Evolutionary conservation across 1,284 basidiomycete species (phyloP).

Genomic region (Prillingera fragicola): DNA sequence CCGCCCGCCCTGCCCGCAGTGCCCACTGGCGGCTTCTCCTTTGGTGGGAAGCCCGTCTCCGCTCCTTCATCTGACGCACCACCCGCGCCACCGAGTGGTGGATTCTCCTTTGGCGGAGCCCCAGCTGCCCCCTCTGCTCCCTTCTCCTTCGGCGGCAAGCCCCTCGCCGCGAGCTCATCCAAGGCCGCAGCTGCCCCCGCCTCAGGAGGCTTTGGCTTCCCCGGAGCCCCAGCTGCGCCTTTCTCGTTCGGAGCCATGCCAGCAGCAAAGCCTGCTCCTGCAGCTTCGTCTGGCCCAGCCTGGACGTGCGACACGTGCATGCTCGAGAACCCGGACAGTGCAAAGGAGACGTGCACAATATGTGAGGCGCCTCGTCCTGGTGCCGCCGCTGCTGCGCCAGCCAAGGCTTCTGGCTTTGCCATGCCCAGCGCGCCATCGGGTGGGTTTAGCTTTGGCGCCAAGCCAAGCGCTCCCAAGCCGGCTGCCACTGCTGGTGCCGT

Average conservation of each 20-base stretch:
- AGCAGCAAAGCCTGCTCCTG: too few relatives aligned
- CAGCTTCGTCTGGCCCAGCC: slow-evolving; percentile 27
- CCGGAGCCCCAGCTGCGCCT: too few relatives aligned
- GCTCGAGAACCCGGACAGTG: slow-evolving; percentile 51
- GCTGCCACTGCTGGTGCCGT: slow-evolving; percentile 5
- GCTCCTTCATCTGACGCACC: too few relatives aligned
- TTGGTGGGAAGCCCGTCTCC: neutral
- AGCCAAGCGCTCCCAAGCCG: slow-evolving; percentile 6
- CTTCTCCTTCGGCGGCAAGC: too few relatives aligned
- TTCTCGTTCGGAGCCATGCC: too few relatives aligned
- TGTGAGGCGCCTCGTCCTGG: slow-evolving; percentile 52
- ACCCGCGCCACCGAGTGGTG: too few relatives aligned
- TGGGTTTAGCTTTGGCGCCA: neutral
- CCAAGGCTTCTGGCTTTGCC: neutral
- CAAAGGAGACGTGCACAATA: slow-evolving; percentile 52
- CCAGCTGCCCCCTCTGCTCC: too few relatives aligned
- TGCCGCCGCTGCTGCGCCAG: neutral
- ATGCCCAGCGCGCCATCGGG: too few relatives aligned
- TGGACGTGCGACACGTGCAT: slow-evolving; percentile 55
- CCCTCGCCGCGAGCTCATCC: neutral
- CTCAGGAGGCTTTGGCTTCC: too few relatives aligned
- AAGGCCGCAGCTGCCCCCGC: too few relatives aligned
- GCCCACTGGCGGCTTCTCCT: slow-evolving; percentile 3
- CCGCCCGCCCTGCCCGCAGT: slow-evolving; percentile 2
- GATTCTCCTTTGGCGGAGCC: too few relatives aligned